Percentiles rank a stretch among this genome's conserved stretches.
Evolutionary conservation across 208 protist species (phyloP).

Genomic region (Trypanosoma rangeli): DNA sequence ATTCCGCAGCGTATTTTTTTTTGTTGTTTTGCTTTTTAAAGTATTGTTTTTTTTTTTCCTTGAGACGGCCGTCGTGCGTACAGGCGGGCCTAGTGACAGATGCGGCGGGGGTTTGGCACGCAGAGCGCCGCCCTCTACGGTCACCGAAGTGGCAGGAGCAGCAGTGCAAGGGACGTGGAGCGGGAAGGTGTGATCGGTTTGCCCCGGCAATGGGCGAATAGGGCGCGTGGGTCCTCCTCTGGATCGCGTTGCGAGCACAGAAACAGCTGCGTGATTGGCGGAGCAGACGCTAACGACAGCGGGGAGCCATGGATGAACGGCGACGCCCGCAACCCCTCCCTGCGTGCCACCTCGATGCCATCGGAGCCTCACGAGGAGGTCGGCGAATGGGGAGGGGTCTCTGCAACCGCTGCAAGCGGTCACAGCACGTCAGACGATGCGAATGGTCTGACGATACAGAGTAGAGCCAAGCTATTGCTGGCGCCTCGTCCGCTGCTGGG

Average conservation of each 20-base stretch:
- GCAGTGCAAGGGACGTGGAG: neutral
- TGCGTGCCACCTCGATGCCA: neutral
- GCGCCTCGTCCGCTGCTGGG: neutral
- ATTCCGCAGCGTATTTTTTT: conserved; percentile 4
- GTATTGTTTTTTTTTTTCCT: conserved; percentile 1
- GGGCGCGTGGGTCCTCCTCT: neutral
- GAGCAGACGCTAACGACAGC: neutral
- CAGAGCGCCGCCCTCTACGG: no score
- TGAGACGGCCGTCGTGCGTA: neutral
- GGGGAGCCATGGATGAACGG: neutral
- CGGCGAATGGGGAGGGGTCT: neutral
- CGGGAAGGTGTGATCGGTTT: neutral
- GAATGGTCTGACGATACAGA: neutral
- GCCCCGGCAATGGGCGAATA: neutral
- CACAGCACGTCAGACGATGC: neutral
- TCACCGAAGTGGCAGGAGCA: conserved; percentile 1
- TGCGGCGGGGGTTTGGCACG: neutral
- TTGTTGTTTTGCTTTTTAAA: neutral
- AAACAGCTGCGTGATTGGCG: neutral
- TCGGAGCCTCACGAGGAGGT: neutral
- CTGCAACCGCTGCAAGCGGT: neutral
- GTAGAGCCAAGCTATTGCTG: neutral
- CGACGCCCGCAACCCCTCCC: neutral
- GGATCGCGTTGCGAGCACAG: neutral
- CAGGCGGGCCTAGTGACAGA: neutral